Conservation (phyloP, 83 land plant species). For the Diphasiastrum complanatum region DNA sequence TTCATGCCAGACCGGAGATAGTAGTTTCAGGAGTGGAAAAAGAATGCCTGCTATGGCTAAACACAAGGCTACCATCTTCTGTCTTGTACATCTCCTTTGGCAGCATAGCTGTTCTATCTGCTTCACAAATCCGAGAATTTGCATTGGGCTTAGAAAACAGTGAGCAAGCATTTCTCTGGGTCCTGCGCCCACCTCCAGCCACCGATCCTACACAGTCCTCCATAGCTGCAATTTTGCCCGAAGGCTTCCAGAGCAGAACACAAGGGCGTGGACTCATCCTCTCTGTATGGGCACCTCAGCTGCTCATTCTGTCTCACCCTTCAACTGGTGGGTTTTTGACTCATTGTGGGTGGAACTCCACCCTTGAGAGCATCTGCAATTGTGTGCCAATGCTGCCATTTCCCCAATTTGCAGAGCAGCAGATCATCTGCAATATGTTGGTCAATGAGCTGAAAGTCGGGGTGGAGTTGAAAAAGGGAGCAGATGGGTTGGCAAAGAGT, state of each 20-base stretch:
- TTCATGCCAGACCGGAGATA: not conserved
- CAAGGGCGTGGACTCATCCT: slow-evolving; percentile 24
- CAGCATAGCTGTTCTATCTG: slow-evolving; percentile 34
- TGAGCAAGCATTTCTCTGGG: slow-evolving; percentile 38
- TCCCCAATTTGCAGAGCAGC: slow-evolving; percentile 37
- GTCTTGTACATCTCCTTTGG: slow-evolving; percentile 55
- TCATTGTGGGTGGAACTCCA: slow-evolving; percentile 55
- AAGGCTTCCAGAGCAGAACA: slow-evolving; percentile 25
- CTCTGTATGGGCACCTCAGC: slow-evolving; percentile 35
- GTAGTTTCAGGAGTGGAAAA: slow-evolving; percentile 18
- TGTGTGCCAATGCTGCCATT: slow-evolving; percentile 37
- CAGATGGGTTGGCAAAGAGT: too few relatives aligned
- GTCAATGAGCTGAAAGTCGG: slow-evolving; percentile 46
- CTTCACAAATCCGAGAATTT: slow-evolving; percentile 25
- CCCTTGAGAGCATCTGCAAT: slow-evolving; percentile 39
- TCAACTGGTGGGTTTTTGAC: slow-evolving; percentile 48
- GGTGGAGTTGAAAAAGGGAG: too few relatives aligned
- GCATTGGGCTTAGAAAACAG: slow-evolving; percentile 35
- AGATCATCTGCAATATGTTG: slow-evolving; percentile 18
- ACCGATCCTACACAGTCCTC: not conserved
- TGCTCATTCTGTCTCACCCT: slow-evolving; percentile 23
- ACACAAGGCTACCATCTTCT: slow-evolving; percentile 24
- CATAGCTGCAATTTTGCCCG: slow-evolving; percentile 24
- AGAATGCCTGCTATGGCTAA: slow-evolving; percentile 43
- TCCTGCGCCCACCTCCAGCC: slow-evolving; percentile 20